Conservation (phyloP, 1,139 yeast genomes). For the Hyphopichia burtonii region DNA sequence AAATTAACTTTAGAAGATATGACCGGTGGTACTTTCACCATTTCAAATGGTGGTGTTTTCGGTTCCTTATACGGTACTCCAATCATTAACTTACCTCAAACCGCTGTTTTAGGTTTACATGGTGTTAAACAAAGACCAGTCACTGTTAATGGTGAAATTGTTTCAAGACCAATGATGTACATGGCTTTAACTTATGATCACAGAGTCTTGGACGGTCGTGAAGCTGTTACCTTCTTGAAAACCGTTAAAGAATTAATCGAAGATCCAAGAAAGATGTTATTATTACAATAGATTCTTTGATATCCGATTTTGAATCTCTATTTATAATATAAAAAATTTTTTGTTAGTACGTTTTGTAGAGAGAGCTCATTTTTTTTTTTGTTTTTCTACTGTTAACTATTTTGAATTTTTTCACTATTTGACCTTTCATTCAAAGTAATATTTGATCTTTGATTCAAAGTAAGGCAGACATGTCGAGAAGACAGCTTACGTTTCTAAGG, state of each 20-base stretch:
- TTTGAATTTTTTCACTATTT: too few species aligned
- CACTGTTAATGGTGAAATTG: conserved; percentile 93
- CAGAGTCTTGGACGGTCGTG: conserved; percentile 98
- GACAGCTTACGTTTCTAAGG: too few species aligned
- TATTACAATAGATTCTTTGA: conserved; percentile 40
- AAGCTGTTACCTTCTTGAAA: conserved; percentile 95
- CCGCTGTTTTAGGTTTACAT: conserved; percentile 96
- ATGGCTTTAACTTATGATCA: conserved; percentile 98
- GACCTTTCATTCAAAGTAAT: too few species aligned
- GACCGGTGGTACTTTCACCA: conserved; percentile 99
- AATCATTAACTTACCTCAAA: conserved; percentile 96
- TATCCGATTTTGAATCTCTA: too few species aligned
- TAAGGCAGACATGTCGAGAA: too few species aligned
- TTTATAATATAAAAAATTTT: too few species aligned
- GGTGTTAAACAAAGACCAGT: conserved; percentile 98
- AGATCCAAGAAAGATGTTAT: conserved; percentile 98
- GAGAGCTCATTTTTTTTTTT: too few species aligned
- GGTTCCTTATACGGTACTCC: conserved; percentile 99
- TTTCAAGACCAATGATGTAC: conserved; percentile 99
- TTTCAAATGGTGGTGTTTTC: conserved; percentile 98
- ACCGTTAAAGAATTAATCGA: conserved; percentile 95
- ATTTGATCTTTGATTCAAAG: too few species aligned
- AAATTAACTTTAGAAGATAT: conserved; percentile 96
- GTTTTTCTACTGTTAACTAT: too few species aligned
- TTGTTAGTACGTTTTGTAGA: too few species aligned